Base-by-base conservation (phyloP, 1,139 yeast genomes). In the Schizosaccharomyces versatilis region DNA sequence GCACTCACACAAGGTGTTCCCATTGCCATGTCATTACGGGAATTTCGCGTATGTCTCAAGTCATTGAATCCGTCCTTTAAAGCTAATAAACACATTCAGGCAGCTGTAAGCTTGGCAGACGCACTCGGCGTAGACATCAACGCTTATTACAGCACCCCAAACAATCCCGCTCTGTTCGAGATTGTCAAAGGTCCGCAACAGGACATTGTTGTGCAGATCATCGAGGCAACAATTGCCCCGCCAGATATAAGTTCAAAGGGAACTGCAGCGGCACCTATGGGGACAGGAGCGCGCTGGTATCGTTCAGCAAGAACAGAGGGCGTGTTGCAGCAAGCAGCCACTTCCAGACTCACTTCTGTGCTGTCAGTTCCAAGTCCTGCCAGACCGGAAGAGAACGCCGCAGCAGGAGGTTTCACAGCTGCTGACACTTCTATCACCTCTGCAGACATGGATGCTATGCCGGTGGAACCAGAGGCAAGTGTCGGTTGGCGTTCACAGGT, bases 11-110 rank as follows among this genome's bases (percentile, higher is more conserved):
- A 59, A 7, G 62, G 61, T 7, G 54, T 57, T 8, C 57, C 58
- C 24, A 54, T 64, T 6, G 59, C 61, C 9, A 58, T 65, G 48
- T 62, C 66, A n/a, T 59, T 65, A 42, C 64, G 62, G 48, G 69
- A 67, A 55, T 62, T 66, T 51, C 61, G 65, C 15, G 59, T 56
- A 14, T 54, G 61, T 47, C 38, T 38, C 19, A 24, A 14, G 1
- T 38, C 52, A 12, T 38, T 24, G 39, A 54, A 1, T 32, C 9
- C 7, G 6, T n/a, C n/a, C 15, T 12, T 19, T 8, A 36, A 15
- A 9, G 41, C 17, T 15, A n/a, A 7, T 2, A 14, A 47, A 32
- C 39, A 1, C 17, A 9, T 2, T 10, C 6, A 47, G 51, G 52
- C 52, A 3, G 41, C 42, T 10, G 52, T 49, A n/a, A 8, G 17